A percentile compares a stretch with the other conserved stretches of the same genome.
Evolutionary conservation across 163 green algal species (phyloP).

Genomic region (Scenedesmus sp.): DNA sequence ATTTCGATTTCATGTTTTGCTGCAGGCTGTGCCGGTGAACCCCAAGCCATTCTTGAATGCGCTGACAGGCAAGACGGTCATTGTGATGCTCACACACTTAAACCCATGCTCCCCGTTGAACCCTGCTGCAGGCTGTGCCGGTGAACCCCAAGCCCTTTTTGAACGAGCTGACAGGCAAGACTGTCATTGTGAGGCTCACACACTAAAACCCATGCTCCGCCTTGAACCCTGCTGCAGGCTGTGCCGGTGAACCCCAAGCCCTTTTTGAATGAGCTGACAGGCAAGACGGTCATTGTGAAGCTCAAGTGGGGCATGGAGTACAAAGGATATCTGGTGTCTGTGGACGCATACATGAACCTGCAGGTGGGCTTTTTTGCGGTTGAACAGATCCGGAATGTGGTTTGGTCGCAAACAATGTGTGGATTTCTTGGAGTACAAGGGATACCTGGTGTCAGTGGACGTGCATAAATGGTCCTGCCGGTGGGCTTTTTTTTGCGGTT

Average conservation of each 20-base stretch:
- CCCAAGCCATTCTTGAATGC: constrained; percentile 98
- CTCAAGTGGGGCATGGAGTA: constrained; percentile 99
- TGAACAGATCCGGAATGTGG: too few species aligned
- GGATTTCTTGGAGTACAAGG: too few species aligned
- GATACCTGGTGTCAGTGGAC: not conserved
- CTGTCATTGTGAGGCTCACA: constrained; percentile 94
- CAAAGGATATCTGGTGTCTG: constrained; percentile 97
- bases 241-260: constrained; percentile 97
- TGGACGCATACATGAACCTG: constrained; percentile 99
- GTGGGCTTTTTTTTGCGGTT: too few species aligned
- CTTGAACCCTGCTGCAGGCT: constrained; percentile 59
- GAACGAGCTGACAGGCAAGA: constrained; percentile 95
- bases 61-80: constrained; percentile 94
- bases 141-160: constrained; percentile 99
- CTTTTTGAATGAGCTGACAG: constrained; percentile 97
- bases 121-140: constrained; percentile 76
- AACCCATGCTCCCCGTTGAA: not conserved
- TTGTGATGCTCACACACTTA: constrained; percentile 88
- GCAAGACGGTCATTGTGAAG: constrained; percentile 95
- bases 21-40: constrained; percentile 90
- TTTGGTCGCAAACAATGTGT: too few species aligned
- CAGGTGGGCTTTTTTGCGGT: not conserved
- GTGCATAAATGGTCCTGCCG: too few species aligned
- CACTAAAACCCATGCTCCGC: too few species aligned
- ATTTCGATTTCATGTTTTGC: not conserved